A percentile compares a stretch with the other conserved stretches of the same genome.
These are phyloP conservation scores for Iberis pinnata DNA, from an alignment of 345 rosid genomes.

Conservation along the genomic window DNA sequence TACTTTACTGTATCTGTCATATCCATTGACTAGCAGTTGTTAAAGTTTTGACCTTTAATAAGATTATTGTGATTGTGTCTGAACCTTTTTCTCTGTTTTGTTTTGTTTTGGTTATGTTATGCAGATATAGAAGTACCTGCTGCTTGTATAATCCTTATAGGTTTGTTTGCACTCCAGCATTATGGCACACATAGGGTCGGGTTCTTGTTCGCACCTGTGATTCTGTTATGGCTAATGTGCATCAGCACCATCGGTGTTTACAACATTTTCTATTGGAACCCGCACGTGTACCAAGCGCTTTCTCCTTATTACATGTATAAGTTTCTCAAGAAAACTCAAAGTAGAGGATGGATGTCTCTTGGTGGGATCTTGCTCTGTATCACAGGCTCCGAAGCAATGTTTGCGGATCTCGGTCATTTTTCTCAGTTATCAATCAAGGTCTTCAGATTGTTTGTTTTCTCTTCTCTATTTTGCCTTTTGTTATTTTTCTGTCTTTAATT, in stretches of 20 bases:
- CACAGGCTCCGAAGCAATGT: conserved; percentile 95
- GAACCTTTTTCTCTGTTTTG: conserved; percentile 2
- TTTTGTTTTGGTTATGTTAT: too few relatives aligned
- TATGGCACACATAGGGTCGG: conserved; percentile 88
- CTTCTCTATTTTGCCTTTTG: neutral
- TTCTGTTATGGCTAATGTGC: conserved; percentile 67
- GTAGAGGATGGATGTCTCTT: conserved; percentile 81
- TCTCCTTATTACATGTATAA: conserved; percentile 74
- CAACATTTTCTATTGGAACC: conserved; percentile 76
- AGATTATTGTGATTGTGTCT: conserved; percentile 3
- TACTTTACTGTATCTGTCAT: conserved; percentile 4
- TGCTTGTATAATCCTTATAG: conserved; percentile 68
- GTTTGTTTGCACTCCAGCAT: conserved; percentile 86
- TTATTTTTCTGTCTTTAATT: neutral
- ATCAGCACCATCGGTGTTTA: conserved; percentile 71
- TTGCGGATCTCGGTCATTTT: conserved; percentile 94
- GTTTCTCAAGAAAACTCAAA: conserved; percentile 70
- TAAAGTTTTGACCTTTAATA: conserved; percentile 6
- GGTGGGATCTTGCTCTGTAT: conserved; percentile 85
- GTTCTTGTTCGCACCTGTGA: conserved; percentile 82
- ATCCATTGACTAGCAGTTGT: conserved; percentile 2
- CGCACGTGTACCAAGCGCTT: conserved; percentile 74
- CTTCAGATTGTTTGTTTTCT: neutral
- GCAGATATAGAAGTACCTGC: conserved; percentile 78
- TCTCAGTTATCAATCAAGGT: conserved; percentile 88